Evolutionary conservation across 1,139 yeast genomes (phyloP), one percentile per base, ranked within the genome.

Genomic region (Diutina sp.): DNA sequence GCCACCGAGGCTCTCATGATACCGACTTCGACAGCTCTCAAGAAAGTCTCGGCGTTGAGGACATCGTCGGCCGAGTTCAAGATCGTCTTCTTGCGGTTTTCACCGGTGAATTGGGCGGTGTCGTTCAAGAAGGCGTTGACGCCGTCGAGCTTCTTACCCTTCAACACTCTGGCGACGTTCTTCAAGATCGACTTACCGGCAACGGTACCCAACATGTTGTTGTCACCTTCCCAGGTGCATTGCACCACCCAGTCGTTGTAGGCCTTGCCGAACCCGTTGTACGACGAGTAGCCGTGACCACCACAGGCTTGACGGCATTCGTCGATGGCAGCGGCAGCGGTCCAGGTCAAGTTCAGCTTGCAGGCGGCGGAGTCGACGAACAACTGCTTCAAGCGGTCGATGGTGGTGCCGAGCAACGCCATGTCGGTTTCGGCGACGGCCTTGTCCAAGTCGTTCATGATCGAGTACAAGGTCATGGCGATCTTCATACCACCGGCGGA

Each of bases 111-210:
- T 56, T 71, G 57, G 60, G 72, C 66, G 59, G 68, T 66, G 55
- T 73, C 69, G 60, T 68, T 69, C 65, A 82, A 73, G 68, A 80
- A 81, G 14, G 68, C 66, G 51, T 80, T 78, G 28, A 71, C 69
- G 57, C 77, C 74, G 58, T 64, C 67, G 56, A 72, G 72, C 58
- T 66, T 64, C 64, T 72, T 72, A 58, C 67, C 73, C 54, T 66
- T 63, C 72, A 65, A 56, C 73, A 71, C 70, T 44, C 32, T 62
- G 50, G 66, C 56, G n/a, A 60, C 61, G 55, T 58, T 57, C 54
- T 61, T 61, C 54, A 60, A 54, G 46, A 61, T 58, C 6, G 60
- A 58, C 30, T 61, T 46, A 32, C 64, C 64, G 14, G 63, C 64
- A 41, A 61, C 58, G 61, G 61, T 59, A 28, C 62, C 62, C 57